Percentiles rank a stretch among this genome's conserved stretches.
Conservation (phyloP, 768 basidiomycete species). For the Leucocoprinus sp. region DNA sequence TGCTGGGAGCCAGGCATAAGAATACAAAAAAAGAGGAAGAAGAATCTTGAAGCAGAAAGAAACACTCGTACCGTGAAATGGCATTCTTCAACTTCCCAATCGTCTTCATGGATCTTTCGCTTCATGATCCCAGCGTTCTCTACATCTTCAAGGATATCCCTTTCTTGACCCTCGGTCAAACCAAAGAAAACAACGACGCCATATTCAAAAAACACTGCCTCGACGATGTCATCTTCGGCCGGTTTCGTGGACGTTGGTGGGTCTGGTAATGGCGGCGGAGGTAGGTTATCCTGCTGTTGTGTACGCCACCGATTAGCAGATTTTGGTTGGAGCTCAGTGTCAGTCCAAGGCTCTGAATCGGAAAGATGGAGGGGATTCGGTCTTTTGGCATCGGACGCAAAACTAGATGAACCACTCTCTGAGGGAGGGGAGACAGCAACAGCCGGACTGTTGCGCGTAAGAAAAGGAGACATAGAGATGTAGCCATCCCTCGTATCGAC, state of each 20-base stretch:
- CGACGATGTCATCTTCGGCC: conserved; percentile 44
- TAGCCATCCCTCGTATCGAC: conserved; percentile 49
- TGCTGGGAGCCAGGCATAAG: conserved; percentile 38
- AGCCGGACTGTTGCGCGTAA: conserved; percentile 20
- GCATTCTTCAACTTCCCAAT: conserved; percentile 92
- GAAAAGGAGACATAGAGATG: conserved; percentile 42
- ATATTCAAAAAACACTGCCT: conserved; percentile 76
- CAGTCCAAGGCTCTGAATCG: conserved; percentile 5
- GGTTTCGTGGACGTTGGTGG: not conserved
- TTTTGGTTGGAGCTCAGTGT: not conserved
- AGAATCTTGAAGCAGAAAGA: not conserved
- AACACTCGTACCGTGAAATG: conserved; percentile 64
- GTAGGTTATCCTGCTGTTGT: too few species aligned
- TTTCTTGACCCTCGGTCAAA: conserved; percentile 70
- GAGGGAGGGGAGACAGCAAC: not conserved
- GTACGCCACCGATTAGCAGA: not conserved
- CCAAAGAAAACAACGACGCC: conserved; percentile 94
- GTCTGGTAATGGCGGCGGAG: not conserved
- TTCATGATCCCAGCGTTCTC: conserved; percentile 62
- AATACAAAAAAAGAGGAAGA: conserved; percentile 1
- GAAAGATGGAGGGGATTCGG: not conserved
- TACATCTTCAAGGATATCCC: conserved; percentile 77
- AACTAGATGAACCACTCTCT: not conserved
- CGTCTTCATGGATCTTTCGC: conserved; percentile 48
- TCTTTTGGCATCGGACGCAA: not conserved